These are phyloP conservation scores for Debaryomyces maramus DNA, from an alignment of 805 yeast species.

Conservation along the genomic window DNA sequence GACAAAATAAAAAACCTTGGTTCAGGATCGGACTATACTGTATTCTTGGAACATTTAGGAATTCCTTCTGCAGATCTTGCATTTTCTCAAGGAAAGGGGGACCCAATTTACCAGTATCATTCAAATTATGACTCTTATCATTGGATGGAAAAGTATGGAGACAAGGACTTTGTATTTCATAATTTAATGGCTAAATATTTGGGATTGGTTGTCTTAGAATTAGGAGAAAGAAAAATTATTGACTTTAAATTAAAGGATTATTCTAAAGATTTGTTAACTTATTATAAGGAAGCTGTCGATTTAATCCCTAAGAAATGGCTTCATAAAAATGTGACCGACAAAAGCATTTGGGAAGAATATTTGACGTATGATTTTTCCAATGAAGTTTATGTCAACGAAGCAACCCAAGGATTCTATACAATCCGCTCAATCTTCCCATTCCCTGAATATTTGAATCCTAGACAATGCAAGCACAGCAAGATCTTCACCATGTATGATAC, in stretches of 20 bases:
- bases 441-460: slow-evolving; percentile 17
- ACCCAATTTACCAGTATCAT: slow-evolving; percentile 57
- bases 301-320: slow-evolving; percentile 38
- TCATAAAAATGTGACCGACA: slow-evolving; percentile 16
- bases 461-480: slow-evolving; percentile 7
- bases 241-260: slow-evolving; percentile 49
- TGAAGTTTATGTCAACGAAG: slow-evolving; percentile 12
- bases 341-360: slow-evolving; percentile 16
- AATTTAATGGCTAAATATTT: slow-evolving; percentile 57
- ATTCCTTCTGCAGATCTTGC: slow-evolving; percentile 60
- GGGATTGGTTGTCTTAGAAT: slow-evolving; percentile 53
- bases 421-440: slow-evolving; percentile 14
- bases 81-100: slow-evolving; percentile 31
- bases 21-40: slow-evolving; percentile 55
- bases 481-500: slow-evolving; percentile 6
- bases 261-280: slow-evolving; percentile 39
- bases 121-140: slow-evolving; percentile 58
- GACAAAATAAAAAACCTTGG: slow-evolving; percentile 44
- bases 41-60: slow-evolving; percentile 66
- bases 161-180: slow-evolving; percentile 54
- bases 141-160: slow-evolving; percentile 56
- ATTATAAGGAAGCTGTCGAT: slow-evolving; percentile 31
- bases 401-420: slow-evolving; percentile 22
- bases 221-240: slow-evolving; percentile 60
- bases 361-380: slow-evolving; percentile 16